Percentiles rank a stretch among this genome's conserved stretches.
Evolutionary conservation across 257 asterid species (phyloP).

Genomic region (Fraxinus quadrangulata): DNA sequence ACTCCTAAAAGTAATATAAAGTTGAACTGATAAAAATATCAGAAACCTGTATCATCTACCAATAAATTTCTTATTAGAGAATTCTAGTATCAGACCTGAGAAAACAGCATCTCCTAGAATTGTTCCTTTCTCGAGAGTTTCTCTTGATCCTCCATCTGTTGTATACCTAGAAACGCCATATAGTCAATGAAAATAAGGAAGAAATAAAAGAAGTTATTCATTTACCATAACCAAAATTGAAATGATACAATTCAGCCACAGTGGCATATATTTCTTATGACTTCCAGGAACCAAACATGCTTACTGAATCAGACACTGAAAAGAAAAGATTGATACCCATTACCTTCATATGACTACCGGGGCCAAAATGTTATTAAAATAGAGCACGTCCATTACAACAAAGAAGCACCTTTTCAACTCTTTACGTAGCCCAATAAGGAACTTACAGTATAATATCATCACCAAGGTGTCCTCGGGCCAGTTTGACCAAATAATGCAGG

Average conservation of each 20-base stretch:
- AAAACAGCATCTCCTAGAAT: slow-evolving; percentile 76
- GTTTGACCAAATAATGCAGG: slow-evolving; percentile 77
- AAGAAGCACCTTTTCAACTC: slow-evolving; percentile 16
- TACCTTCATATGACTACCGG: slow-evolving; percentile 1
- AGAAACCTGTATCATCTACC: slow-evolving; percentile 6
- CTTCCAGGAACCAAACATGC: slow-evolving; percentile 8
- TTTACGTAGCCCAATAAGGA: not conserved
- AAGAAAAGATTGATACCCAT: slow-evolving; percentile 5
- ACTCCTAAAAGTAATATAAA: slow-evolving; percentile 7
- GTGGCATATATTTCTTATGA: not conserved
- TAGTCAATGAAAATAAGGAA: slow-evolving; percentile 18
- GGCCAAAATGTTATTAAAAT: slow-evolving; percentile 13
- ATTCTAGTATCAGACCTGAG: slow-evolving; percentile 58
- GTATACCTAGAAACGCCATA: slow-evolving; percentile 70
- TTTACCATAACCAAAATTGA: slow-evolving; percentile 4
- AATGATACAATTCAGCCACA: slow-evolving; percentile 14
- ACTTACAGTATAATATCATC: slow-evolving; percentile 75
- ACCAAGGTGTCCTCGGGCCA: slow-evolving; percentile 80
- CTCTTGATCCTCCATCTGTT: slow-evolving; percentile 91
- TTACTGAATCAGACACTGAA: slow-evolving; percentile 5
- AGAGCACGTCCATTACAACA: not conserved
- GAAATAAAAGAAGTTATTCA: not conserved
- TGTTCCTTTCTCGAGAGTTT: slow-evolving; percentile 81
- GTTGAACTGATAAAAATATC: slow-evolving; percentile 18
- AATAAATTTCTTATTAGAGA: not conserved